Conservation (phyloP, 805 yeast species). For the Wickerhamomyces bovis region DNA sequence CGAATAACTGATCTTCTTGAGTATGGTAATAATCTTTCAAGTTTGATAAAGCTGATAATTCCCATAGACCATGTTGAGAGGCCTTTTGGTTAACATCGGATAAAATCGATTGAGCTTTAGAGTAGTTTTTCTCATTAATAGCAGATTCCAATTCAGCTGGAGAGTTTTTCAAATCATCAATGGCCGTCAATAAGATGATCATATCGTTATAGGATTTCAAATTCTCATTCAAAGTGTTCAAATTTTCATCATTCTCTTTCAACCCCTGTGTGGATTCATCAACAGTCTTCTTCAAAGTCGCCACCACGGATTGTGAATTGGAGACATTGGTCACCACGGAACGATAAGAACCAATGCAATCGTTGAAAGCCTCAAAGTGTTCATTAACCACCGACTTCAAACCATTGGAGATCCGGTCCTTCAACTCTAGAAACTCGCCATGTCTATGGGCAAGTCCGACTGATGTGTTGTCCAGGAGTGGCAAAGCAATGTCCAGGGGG, state of each 20-base stretch:
- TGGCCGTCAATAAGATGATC: constrained; percentile 62
- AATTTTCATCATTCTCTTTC: constrained; percentile 1
- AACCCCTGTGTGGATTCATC: constrained; percentile 1
- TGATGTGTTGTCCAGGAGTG: constrained; percentile 78
- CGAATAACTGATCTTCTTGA: constrained; percentile 59
- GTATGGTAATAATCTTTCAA: constrained; percentile 45
- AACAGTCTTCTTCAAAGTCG: constrained; percentile 42
- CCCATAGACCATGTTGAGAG: constrained; percentile 49
- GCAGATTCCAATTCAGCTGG: constrained; percentile 61
- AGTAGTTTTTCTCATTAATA: constrained; percentile 65
- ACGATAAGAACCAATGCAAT: constrained; percentile 79
- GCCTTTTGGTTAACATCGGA: constrained; percentile 39
- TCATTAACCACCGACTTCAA: constrained; percentile 70
- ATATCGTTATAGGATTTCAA: constrained; percentile 59
- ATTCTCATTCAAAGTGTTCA: constrained; percentile 46
- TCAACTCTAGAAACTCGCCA: constrained; percentile 58
- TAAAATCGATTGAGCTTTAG: constrained; percentile 55
- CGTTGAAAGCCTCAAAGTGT: constrained; percentile 79
- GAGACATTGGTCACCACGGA: constrained; percentile 56
- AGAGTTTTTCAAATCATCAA: constrained; percentile 51
- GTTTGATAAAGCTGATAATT: constrained; percentile 46
- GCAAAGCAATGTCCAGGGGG: constrained; percentile 80
- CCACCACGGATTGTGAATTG: constrained; percentile 57
- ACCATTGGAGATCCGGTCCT: constrained; percentile 47
- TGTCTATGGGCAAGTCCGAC: constrained; percentile 82